Evolutionary conservation across 805 yeast genomes (phyloP).

Genomic region (Metschnikowia reukaufii): DNA sequence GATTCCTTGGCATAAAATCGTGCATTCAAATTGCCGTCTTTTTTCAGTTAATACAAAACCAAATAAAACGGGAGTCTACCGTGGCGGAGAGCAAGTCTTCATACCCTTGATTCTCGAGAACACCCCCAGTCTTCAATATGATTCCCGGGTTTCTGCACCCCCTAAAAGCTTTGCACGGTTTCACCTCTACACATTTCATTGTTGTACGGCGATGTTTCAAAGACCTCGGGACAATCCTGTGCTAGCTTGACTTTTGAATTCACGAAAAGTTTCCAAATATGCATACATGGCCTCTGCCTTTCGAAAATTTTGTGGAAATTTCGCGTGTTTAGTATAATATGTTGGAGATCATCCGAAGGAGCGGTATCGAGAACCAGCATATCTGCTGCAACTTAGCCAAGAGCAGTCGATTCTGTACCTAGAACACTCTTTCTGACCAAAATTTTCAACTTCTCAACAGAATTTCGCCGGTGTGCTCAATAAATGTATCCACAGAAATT

Average conservation of each 20-base stretch:
- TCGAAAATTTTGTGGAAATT: slow-evolving; percentile 30
- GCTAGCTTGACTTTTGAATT: slow-evolving; percentile 31
- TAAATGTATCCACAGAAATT: slow-evolving; percentile 36
- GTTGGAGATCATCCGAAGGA: slow-evolving; percentile 17
- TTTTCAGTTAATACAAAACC: slow-evolving; percentile 68
- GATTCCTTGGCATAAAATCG: slow-evolving; percentile 40
- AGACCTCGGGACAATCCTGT: slow-evolving; percentile 25
- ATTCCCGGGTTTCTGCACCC: slow-evolving; percentile 16
- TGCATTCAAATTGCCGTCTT: slow-evolving; percentile 57
- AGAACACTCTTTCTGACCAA: slow-evolving; percentile 6
- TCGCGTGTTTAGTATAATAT: slow-evolving; percentile 25
- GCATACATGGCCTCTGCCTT: slow-evolving; percentile 26
- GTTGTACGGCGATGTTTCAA: slow-evolving; percentile 36
- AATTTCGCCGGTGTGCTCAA: slow-evolving; percentile 44
- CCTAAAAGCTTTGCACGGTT: slow-evolving; percentile 29
- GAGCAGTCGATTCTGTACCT: slow-evolving; percentile 7
- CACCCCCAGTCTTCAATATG: neutral
- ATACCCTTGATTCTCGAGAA: slow-evolving; percentile 25
- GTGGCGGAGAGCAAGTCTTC: slow-evolving; percentile 46
- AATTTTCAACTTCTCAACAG: slow-evolving; percentile 27
- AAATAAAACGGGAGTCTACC: slow-evolving; percentile 70
- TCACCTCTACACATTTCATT: slow-evolving; percentile 39
- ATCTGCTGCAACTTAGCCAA: slow-evolving; percentile 18
- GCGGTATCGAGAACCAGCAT: slow-evolving; percentile 19
- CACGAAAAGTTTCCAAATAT: slow-evolving; percentile 31